Percentiles rank a stretch among this genome's conserved stretches.
phyloP scores from a whole-genome alignment of 129 eudicot genomes.

The Flaveria robusta region DNA sequence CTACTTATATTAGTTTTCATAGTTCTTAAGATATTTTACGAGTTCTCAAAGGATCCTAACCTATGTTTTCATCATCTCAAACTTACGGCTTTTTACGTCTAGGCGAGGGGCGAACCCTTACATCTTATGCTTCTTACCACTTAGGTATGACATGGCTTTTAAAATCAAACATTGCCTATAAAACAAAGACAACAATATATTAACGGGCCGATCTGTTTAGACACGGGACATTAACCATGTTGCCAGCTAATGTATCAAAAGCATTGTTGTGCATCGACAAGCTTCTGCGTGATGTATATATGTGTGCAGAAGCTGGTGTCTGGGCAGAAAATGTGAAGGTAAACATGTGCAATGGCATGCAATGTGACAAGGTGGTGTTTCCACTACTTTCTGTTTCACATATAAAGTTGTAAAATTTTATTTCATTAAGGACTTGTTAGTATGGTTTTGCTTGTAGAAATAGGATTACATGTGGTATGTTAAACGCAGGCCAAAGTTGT shows the following conservation, averaged over 20 bases:
- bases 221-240: neutral
- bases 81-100: too few relatives aligned
- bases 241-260: constrained; percentile 18
- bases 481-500: too few relatives aligned
- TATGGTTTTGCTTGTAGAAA: neutral
- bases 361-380: constrained; percentile 65
- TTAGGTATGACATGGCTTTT: neutral
- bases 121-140: neutral
- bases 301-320: constrained; percentile 22
- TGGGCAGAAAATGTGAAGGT: constrained; percentile 34
- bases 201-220: neutral
- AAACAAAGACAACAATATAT: neutral
- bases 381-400: constrained; percentile 93
- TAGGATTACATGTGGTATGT: neutral
- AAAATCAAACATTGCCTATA: neutral
- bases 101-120: too few relatives aligned
- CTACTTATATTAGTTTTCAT: too few relatives aligned
- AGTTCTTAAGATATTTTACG: too few relatives aligned
- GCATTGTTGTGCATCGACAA: constrained; percentile 17
- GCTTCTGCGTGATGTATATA: constrained; percentile 8
- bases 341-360: constrained; percentile 91
- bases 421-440: neutral
- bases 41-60: too few relatives aligned
- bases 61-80: too few relatives aligned
- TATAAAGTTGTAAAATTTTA: constrained; percentile 14